These are phyloP conservation scores for Teratosphaeria destructans DNA, from an alignment of 2,329 filamentous ascomycete genomes.

Conservation along the genomic window DNA sequence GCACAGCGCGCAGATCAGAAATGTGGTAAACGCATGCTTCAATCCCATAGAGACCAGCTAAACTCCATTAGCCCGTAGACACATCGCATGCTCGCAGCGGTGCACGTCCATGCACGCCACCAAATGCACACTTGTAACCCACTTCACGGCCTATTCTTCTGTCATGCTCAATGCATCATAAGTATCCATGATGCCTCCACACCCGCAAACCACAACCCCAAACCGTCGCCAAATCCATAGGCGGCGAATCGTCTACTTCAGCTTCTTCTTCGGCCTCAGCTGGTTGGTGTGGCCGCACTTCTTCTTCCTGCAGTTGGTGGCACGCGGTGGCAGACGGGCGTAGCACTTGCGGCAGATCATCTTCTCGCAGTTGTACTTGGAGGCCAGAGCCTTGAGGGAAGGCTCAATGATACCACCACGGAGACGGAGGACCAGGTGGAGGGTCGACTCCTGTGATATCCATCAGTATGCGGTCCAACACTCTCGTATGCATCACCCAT, in stretches of 20 bases:
- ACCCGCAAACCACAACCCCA: background rate
- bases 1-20: too few species aligned
- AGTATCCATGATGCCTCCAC: background rate
- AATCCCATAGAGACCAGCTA: background rate
- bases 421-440: constrained; percentile 96
- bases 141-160: background rate
- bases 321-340: constrained; percentile 89
- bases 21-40: background rate
- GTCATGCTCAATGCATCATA: background rate
- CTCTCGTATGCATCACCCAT: background rate
- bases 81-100: background rate
- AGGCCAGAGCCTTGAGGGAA: constrained; percentile 93
- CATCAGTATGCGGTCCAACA: background rate
- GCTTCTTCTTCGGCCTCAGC: constrained; percentile 99
- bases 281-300: constrained; percentile 99
- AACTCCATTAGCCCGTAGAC: background rate
- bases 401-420: constrained; percentile 99
- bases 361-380: constrained; percentile 99
- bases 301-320: constrained; percentile 99
- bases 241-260: constrained; percentile 53
- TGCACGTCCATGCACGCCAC: background rate
- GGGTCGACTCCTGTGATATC: constrained; percentile 71
- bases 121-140: background rate
- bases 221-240: background rate
- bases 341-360: constrained; percentile 99